A percentile compares a stretch with the other conserved stretches of the same genome.
phyloP scores from a whole-genome alignment of 306 rosid species.

The Glycine tomentella region DNA sequence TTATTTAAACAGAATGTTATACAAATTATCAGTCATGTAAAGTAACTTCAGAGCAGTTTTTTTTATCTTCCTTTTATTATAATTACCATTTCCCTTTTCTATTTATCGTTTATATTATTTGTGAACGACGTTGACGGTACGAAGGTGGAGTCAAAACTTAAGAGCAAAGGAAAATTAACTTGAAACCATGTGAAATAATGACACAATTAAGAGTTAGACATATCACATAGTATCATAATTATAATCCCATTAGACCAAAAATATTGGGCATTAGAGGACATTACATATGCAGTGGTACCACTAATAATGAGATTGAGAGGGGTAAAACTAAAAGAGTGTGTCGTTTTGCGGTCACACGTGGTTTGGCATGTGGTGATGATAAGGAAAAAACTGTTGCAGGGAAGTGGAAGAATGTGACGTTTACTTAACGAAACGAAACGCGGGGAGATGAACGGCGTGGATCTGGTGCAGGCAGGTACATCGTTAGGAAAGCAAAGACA shows the following conservation, averaged over 20 bases:
- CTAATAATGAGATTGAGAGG: too few relatives aligned
- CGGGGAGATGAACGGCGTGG: slow-evolving; percentile 13
- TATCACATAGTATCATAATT: too few relatives aligned
- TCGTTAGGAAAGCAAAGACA: slow-evolving; percentile 28
- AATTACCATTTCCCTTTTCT: too few relatives aligned
- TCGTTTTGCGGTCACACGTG: slow-evolving; percentile 38
- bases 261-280: too few relatives aligned
- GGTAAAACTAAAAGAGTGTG: not conserved
- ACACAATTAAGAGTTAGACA: not conserved
- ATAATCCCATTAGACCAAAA: too few relatives aligned
- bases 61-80: too few relatives aligned
- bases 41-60: too few relatives aligned
- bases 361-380: slow-evolving; percentile 43
- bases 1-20: too few relatives aligned
- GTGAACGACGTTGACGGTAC: slow-evolving; percentile 3
- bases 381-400: not conserved
- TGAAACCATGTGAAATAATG: slow-evolving; percentile 32
- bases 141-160: slow-evolving; percentile 2
- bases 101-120: too few relatives aligned
- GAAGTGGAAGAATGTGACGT: slow-evolving; percentile 46
- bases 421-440: slow-evolving; percentile 36
- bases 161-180: not conserved
- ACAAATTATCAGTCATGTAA: too few relatives aligned
- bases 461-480: slow-evolving; percentile 6
- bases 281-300: too few relatives aligned